Percentiles rank a stretch among this genome's conserved stretches.
Evolutionary conservation across 2,329 filamentous ascomycete genomes (phyloP).

Genomic region (Paecilomyces sp.): DNA sequence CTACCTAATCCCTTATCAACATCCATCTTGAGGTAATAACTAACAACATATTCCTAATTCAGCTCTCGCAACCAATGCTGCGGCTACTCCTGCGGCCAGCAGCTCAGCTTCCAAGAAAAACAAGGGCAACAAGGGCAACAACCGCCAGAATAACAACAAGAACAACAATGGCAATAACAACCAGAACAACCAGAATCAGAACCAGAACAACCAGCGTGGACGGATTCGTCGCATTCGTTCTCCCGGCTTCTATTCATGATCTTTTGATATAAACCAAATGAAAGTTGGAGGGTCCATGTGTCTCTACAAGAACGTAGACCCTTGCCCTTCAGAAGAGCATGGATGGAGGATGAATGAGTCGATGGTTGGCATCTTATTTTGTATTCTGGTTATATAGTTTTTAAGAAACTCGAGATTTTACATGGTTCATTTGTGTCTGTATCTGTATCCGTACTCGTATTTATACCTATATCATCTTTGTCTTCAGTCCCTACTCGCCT

Average conservation of each 20-base stretch:
- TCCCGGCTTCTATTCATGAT: background rate
- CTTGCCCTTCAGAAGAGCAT: background rate
- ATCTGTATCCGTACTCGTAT: background rate
- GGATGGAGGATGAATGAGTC: background rate
- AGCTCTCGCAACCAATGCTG: background rate
- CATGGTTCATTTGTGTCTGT: background rate
- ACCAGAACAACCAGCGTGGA: background rate
- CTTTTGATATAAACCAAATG: background rate
- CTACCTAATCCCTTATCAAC: background rate
- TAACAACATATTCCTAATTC: background rate
- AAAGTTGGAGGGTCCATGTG: background rate
- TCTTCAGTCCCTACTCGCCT: background rate
- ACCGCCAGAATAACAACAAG: background rate
- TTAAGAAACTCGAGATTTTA: background rate
- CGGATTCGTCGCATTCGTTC: background rate
- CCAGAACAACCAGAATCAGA: background rate
- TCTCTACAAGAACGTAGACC: background rate
- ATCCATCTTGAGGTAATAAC: background rate
- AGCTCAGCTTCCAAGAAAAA: background rate
- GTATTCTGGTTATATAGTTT: background rate
- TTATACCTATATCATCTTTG: background rate
- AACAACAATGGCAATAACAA: background rate
- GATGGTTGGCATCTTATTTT: background rate
- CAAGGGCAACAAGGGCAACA: background rate
- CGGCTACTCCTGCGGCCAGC: background rate